These are phyloP conservation scores for Leccinum subspadiceum DNA, from an alignment of 1,284 basidiomycete genomes.

Conservation along the genomic window DNA sequence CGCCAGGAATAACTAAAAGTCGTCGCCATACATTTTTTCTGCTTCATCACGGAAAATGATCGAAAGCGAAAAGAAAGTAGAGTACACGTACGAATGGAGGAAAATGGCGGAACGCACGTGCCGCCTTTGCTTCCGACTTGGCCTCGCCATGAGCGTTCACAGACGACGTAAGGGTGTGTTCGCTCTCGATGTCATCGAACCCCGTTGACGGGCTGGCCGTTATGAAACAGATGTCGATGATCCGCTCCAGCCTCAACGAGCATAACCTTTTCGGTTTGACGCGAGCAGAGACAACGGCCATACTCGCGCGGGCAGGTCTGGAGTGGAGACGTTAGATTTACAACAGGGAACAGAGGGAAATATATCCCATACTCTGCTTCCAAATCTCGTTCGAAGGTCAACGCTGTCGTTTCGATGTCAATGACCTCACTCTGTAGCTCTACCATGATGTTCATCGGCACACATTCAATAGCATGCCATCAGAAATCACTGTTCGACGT, in stretches of 20 bases:
- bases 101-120: slow-evolving; percentile 77
- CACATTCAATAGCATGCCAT: slow-evolving; percentile 5
- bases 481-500: slow-evolving; percentile 24
- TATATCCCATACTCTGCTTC: slow-evolving; percentile 63
- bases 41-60: neutral
- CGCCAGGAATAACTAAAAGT: slow-evolving; percentile 59
- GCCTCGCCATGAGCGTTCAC: slow-evolving; percentile 16
- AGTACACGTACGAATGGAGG: slow-evolving; percentile 74
- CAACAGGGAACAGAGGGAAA: neutral
- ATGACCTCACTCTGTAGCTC: slow-evolving; percentile 49
- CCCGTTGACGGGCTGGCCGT: slow-evolving; percentile 11
- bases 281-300: slow-evolving; percentile 70
- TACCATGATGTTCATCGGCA: slow-evolving; percentile 60
- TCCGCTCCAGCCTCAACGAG: no score
- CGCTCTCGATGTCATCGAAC: slow-evolving; percentile 50
- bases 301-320: slow-evolving; percentile 78
- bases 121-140: slow-evolving; percentile 37
- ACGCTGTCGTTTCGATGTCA: slow-evolving; percentile 77
- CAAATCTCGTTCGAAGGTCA: slow-evolving; percentile 75
- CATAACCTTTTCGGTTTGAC: neutral
- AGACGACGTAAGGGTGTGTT: slow-evolving; percentile 55
- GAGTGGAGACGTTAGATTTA: slow-evolving; percentile 9
- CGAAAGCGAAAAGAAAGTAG: neutral
- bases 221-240: no score
- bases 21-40: slow-evolving; percentile 1